Base-by-base conservation (phyloP, 371 early-diverging fungal genomes). In the Capillidium heterosporum region DNA sequence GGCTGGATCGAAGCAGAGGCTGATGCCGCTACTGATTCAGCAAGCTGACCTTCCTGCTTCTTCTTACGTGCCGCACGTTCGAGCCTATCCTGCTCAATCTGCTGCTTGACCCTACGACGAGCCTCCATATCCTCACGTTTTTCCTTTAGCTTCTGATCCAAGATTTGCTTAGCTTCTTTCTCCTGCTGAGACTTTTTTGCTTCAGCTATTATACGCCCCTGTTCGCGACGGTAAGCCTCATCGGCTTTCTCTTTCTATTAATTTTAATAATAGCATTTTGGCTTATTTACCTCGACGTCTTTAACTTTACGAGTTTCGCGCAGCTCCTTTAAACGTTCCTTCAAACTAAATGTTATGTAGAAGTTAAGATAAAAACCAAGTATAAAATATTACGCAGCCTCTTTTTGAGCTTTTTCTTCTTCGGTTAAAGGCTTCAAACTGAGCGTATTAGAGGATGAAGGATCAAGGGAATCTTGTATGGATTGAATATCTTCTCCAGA, bases 401-500 rank as follows among this genome's bases (percentile, higher is more conserved):
- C 29, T 39, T 53, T 53, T 53, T 53, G 21, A n/a, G 15, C 53
- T 24, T 53, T 53, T 40, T 53, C 53, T 53, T 53, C 53, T 19
- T 31, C 53, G 26, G 53, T 32, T 11, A 53, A 29, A 39, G 53
- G 53, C 35, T 39, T 32, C 10, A 53, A 39, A 31, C 35, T 53
- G n/a, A 53, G 26, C 5, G 53, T 53, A 39, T 31, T 53, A 21
- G 24, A 31, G 15, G 31, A 49, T 27, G n/a, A 17, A 40, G 35
- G 35, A 23, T 39, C 53, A 10, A 53, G 15, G 1, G 53, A 53
- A 32, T 31, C 53, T 53, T 39, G 31, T 7, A 53, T 19, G 3
- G 35, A 35, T 11, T 31, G 21, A 53, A 53, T 39, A 29, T 39
- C 39, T 53, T 53, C 53, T 21, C 53, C 53, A n/a, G 32, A 19